phyloP scores from a whole-genome alignment of 2,329 filamentous ascomycete genomes.

The Trichoderma sp. region DNA sequence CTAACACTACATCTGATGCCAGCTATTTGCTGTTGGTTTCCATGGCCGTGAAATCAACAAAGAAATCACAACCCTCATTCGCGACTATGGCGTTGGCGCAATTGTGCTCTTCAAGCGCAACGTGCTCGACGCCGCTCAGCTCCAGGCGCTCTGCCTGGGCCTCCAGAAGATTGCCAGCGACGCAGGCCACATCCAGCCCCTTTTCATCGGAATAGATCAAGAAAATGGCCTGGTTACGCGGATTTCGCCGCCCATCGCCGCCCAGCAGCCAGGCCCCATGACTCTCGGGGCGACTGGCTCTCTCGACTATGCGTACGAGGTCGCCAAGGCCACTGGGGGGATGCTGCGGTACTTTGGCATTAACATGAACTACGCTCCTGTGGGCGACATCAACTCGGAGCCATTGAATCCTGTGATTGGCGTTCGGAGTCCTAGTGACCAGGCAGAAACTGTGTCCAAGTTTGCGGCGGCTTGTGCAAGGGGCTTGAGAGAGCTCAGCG shows the following conservation, averaged over 20 bases:
- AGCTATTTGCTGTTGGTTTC: slow-evolving; percentile 35
- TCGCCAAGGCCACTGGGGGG: slow-evolving; percentile 30
- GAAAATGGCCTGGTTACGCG: slow-evolving; percentile 35
- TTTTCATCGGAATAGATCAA: slow-evolving; percentile 35
- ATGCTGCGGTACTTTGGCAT: slow-evolving; percentile 34
- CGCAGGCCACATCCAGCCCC: slow-evolving; percentile 32
- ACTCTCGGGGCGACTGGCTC: slow-evolving; percentile 31
- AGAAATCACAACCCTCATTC: slow-evolving; percentile 32
- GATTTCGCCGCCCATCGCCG: slow-evolving; percentile 32
- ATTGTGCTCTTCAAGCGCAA: slow-evolving; percentile 35
- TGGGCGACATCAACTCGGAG: slow-evolving; percentile 34
- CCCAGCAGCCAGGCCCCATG: slow-evolving; percentile 34
- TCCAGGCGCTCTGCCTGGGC: slow-evolving; percentile 30
- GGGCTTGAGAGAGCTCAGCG: slow-evolving; percentile 28
- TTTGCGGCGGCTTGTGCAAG: slow-evolving; percentile 30
- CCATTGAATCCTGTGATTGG: slow-evolving; percentile 35
- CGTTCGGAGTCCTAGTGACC: slow-evolving; percentile 33
- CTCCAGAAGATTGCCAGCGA: slow-evolving; percentile 32
- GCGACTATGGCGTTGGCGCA: slow-evolving; percentile 33
- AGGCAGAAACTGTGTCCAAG: slow-evolving; percentile 28
- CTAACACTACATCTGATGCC: background rate
- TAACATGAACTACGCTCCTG: slow-evolving; percentile 36
- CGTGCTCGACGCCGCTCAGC: slow-evolving; percentile 28
- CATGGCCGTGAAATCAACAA: slow-evolving; percentile 30
- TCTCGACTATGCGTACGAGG: slow-evolving; percentile 24